Percentiles rank a stretch among this genome's conserved stretches.
Conservation (phyloP, 2,329 filamentous ascomycete species). For the Aspergillus terreus region DNA sequence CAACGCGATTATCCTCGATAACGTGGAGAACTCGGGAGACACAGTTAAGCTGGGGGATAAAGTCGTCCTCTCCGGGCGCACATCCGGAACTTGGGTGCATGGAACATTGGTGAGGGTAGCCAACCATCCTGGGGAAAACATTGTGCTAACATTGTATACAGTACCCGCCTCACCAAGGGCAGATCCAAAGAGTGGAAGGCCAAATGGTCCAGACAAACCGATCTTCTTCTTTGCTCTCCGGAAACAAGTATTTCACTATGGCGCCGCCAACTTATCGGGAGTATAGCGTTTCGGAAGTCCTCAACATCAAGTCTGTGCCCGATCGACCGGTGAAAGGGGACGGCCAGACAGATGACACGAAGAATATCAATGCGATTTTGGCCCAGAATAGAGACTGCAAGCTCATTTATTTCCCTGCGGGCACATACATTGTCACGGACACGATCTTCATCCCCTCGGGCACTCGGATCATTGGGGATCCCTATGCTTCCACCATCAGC, state of each 20-base stretch:
- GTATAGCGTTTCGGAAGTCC: conserved; percentile 39
- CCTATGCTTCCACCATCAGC: conserved; percentile 48
- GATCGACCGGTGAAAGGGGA: conserved; percentile 42
- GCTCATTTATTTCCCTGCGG: conserved; percentile 55
- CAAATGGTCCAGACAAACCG: conserved; percentile 26
- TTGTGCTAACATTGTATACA: neutral
- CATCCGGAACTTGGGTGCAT: conserved; percentile 25
- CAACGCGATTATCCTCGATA: conserved; percentile 28
- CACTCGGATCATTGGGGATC: conserved; percentile 53
- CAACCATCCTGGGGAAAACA: neutral
- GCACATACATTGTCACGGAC: conserved; percentile 48
- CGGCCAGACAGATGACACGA: conserved; percentile 36
- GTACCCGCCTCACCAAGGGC: conserved; percentile 16
- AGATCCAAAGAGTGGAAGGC: conserved; percentile 23
- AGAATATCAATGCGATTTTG: conserved; percentile 33
- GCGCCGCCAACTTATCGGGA: conserved; percentile 43
- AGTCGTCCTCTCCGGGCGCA: conserved; percentile 15
- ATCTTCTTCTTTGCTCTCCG: conserved; percentile 25
- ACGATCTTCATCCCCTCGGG: conserved; percentile 48
- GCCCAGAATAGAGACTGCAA: conserved; percentile 38
- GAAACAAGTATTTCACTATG: conserved; percentile 39
- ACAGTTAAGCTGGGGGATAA: conserved; percentile 25
- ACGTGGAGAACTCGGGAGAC: conserved; percentile 24
- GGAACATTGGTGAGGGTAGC: conserved; percentile 26
- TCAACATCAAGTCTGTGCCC: conserved; percentile 46